Conservation (phyloP, 306 rosid species). For the Macrotyloma uniflorum region DNA sequence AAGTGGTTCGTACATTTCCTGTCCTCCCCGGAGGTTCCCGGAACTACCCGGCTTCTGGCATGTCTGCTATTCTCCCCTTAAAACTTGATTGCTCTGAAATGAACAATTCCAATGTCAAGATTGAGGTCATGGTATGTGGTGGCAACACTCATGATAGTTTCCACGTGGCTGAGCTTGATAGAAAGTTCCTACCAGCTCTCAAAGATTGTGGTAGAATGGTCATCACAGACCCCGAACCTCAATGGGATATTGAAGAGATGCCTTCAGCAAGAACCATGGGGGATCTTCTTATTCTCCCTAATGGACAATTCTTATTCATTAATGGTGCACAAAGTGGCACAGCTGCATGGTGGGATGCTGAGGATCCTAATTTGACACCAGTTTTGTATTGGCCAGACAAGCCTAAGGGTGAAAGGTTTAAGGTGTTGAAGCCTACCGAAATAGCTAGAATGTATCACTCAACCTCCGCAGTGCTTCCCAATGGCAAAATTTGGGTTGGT, state of each 20-base stretch:
- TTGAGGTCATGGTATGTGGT: conserved; percentile 80
- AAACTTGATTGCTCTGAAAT: neutral
- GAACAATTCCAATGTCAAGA: neutral
- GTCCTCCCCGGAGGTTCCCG: conserved; percentile 66
- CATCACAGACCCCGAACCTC: conserved; percentile 51
- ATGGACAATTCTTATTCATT: conserved; percentile 67
- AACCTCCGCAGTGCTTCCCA: conserved; percentile 65
- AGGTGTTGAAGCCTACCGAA: neutral
- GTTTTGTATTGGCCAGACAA: conserved; percentile 54
- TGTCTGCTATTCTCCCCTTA: conserved; percentile 77
- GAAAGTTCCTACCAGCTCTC: conserved; percentile 48
- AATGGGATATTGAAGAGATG: conserved; percentile 67
- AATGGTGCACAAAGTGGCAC: conserved; percentile 81
- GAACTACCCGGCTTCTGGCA: conserved; percentile 87
- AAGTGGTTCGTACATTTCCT: conserved; percentile 55
- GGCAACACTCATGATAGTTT: conserved; percentile 65
- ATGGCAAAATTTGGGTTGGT: conserved; percentile 65
- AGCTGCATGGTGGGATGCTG: conserved; percentile 81
- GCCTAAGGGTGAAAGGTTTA: conserved; percentile 46
- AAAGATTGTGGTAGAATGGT: conserved; percentile 61
- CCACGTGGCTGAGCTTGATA: conserved; percentile 38
- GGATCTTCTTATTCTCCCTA: conserved; percentile 67
- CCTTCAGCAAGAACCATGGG: conserved; percentile 83
- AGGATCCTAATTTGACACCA: conserved; percentile 61
- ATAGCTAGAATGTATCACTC: conserved; percentile 95